Conservation (phyloP, 176 grass and related monocot genomes). For the Oryza meyeriana region DNA sequence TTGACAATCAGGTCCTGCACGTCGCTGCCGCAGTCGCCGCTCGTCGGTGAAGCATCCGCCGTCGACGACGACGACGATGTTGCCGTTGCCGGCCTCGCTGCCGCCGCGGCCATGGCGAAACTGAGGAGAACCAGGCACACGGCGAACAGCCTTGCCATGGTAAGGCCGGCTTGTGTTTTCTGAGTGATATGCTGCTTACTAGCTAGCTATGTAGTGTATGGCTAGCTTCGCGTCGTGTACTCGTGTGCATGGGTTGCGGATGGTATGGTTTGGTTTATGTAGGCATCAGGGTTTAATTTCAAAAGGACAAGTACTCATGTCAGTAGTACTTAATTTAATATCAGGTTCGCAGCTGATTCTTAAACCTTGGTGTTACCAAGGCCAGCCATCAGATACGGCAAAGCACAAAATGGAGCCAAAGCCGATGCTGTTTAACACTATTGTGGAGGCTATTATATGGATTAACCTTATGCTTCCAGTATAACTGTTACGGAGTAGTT, state of each 20-base stretch:
- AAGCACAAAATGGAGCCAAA: not conserved
- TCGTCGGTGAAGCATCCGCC: not conserved
- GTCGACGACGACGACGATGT: not conserved
- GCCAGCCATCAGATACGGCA: not conserved
- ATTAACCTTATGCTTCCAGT: not conserved
- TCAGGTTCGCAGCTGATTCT: not conserved
- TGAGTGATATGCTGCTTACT: not conserved
- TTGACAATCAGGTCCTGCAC: not conserved
- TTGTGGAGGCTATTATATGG: too few species aligned
- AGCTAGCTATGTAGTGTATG: too few species aligned
- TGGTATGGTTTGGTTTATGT: too few species aligned
- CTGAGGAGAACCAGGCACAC: slow-evolving; percentile 28
- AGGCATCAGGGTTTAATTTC: too few species aligned
- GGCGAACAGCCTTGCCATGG: slow-evolving; percentile 24
- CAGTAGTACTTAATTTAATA: not conserved
- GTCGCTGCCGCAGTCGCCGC: slow-evolving; percentile 15
- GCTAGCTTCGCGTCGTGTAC: too few species aligned
- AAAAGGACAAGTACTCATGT: too few species aligned
- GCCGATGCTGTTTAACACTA: too few species aligned
- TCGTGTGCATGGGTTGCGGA: too few species aligned
- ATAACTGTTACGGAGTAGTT: too few species aligned
- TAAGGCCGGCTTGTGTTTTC: not conserved
- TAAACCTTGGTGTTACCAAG: slow-evolving; percentile 16
- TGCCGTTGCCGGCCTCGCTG: not conserved
- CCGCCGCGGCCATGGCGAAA: not conserved